A percentile compares a stretch with the other conserved stretches of the same genome.
phyloP scores from a whole-genome alignment of 108 stramenopile genomes.

The Poteriospumella lacustris region DNA sequence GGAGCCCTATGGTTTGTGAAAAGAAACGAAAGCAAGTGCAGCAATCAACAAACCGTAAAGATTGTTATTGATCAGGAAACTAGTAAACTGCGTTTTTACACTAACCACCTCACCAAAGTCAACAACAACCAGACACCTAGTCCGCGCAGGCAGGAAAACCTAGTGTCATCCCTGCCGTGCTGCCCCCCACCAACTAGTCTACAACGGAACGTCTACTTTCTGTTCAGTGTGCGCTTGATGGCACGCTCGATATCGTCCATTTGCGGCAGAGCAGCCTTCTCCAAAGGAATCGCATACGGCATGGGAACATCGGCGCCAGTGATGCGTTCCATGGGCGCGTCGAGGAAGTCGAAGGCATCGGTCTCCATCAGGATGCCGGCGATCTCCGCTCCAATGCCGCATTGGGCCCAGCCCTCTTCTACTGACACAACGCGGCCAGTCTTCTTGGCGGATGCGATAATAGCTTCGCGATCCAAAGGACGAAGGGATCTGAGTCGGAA shows the following conservation, averaged over 20 bases:
- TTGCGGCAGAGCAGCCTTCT: slow-evolving; percentile 83
- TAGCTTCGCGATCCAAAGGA: slow-evolving; percentile 88
- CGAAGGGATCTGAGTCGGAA: too few species aligned
- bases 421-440: slow-evolving; percentile 86
- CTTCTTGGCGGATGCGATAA: slow-evolving; percentile 87
- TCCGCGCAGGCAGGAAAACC: too few species aligned
- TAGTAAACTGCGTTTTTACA: too few species aligned
- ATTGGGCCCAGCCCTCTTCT: slow-evolving; percentile 97
- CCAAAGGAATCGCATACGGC: slow-evolving; percentile 92
- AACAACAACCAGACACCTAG: too few species aligned
- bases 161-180: too few species aligned
- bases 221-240: slow-evolving; percentile 72
- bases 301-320: slow-evolving; percentile 98
- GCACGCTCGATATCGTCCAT: slow-evolving; percentile 81
- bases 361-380: slow-evolving; percentile 74
- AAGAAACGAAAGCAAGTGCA: too few species aligned
- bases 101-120: too few species aligned
- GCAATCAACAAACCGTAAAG: too few species aligned
- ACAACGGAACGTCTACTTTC: slow-evolving; percentile 55
- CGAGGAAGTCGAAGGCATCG: slow-evolving; percentile 97
- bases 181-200: too few species aligned
- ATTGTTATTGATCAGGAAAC: too few species aligned
- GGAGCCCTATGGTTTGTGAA: too few species aligned
- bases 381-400: slow-evolving; percentile 94
- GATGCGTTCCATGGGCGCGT: slow-evolving; percentile 94